phyloP scores from a whole-genome alignment of 2,329 filamentous ascomycete species.

The Exophiala calicioides region DNA sequence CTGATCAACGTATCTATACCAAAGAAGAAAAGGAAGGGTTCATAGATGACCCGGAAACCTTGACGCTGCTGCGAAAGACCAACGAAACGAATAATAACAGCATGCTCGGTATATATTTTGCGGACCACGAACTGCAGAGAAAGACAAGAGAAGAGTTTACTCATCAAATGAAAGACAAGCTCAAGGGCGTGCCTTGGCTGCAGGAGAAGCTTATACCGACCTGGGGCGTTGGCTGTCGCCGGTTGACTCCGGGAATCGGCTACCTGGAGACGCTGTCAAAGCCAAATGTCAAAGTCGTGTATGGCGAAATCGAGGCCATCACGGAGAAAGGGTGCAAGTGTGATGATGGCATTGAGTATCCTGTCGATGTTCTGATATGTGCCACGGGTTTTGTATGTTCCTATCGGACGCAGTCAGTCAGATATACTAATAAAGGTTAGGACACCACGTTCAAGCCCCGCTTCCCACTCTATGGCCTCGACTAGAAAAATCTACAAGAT shows the following conservation, averaged over 20 bases:
- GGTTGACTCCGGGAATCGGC: slow-evolving; percentile 24
- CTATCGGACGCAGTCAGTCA: background rate
- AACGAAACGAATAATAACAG: slow-evolving; percentile 34
- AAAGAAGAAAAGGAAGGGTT: slow-evolving; percentile 26
- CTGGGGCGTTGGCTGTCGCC: slow-evolving; percentile 28
- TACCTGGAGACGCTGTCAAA: slow-evolving; percentile 29
- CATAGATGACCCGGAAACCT: slow-evolving; percentile 27
- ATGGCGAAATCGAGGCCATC: slow-evolving; percentile 23
- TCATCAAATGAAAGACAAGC: too few relatives aligned
- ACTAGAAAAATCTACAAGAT: slow-evolving; percentile 24
- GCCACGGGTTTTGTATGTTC: slow-evolving; percentile 24
- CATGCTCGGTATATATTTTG: slow-evolving; percentile 23
- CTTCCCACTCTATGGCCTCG: slow-evolving; percentile 37
- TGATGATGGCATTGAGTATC: slow-evolving; percentile 33
- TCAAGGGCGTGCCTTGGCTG: too few relatives aligned
- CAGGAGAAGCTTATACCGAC: slow-evolving; percentile 28
- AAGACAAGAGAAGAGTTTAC: slow-evolving; percentile 3
- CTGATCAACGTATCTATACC: slow-evolving; percentile 29
- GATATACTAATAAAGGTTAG: slow-evolving; percentile 35
- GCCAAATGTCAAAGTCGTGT: slow-evolving; percentile 29
- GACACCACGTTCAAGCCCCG: slow-evolving; percentile 38
- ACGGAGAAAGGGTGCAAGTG: slow-evolving; percentile 16
- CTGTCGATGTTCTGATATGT: slow-evolving; percentile 38
- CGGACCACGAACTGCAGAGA: slow-evolving; percentile 5
- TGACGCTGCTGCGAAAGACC: slow-evolving; percentile 33